These are phyloP conservation scores for Pichia insulana DNA, from an alignment of 805 yeast genomes.

Conservation along the genomic window DNA sequence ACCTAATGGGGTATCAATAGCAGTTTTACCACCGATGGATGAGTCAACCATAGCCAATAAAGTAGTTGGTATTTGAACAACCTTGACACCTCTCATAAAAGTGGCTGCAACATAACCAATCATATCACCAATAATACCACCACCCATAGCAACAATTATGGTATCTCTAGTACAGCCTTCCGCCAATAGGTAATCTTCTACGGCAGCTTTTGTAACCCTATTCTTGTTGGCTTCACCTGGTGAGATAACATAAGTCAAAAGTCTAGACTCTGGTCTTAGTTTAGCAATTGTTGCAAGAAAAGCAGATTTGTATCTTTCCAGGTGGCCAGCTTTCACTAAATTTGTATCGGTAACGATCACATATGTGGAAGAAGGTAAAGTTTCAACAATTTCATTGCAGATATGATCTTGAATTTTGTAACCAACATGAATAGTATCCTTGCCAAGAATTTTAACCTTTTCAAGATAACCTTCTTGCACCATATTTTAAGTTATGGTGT, in stretches of 20 bases:
- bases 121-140: conserved; percentile 99
- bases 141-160: conserved; percentile 89
- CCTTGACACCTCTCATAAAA: conserved; percentile 95
- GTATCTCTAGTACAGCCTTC: conserved; percentile 95
- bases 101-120: conserved; percentile 99
- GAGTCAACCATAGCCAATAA: conserved; percentile 96
- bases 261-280: conserved; percentile 47
- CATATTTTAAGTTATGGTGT: conserved; percentile 8
- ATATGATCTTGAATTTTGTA: conserved; percentile 70
- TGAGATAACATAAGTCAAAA: conserved; percentile 64
- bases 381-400: conserved; percentile 52
- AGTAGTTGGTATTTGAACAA: conserved; percentile 90
- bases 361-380: conserved; percentile 78
- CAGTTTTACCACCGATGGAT: conserved; percentile 97
- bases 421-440: conserved; percentile 84
- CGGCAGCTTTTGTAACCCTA: conserved; percentile 81
- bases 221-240: conserved; percentile 93
- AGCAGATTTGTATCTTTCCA: conserved; percentile 35
- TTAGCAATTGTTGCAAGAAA: conserved; percentile 32
- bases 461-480: conserved; percentile 20
- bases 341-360: conserved; percentile 85
- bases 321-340: conserved; percentile 57
- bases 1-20: conserved; percentile 93
- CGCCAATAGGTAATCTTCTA: conserved; percentile 77
- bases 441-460: conserved; percentile 71